Percentiles rank a stretch among this genome's conserved stretches.
These are phyloP conservation scores for Arctostaphylos glauca DNA, from an alignment of 148 eudicot species.

Conservation along the genomic window DNA sequence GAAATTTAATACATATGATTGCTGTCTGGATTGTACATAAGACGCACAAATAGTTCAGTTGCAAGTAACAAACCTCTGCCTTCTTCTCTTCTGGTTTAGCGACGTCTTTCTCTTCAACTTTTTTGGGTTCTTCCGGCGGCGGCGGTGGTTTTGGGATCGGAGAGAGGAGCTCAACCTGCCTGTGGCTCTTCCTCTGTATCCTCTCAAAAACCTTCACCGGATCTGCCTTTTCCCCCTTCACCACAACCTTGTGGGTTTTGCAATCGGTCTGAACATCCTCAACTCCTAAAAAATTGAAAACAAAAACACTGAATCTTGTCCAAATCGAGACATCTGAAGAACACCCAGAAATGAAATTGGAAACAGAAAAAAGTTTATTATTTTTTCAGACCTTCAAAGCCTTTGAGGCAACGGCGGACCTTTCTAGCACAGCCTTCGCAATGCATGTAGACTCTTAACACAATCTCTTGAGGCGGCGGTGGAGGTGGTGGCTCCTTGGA, in stretches of 20 bases:
- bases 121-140: slow-evolving; percentile 47
- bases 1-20: too few species aligned
- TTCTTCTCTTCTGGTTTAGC: slow-evolving; percentile 62
- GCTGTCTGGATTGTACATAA: too few species aligned
- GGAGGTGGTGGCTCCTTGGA: slow-evolving; percentile 37
- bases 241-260: slow-evolving; percentile 79
- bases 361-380: too few species aligned
- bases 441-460: slow-evolving; percentile 83
- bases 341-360: too few species aligned
- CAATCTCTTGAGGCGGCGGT: slow-evolving; percentile 71
- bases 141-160: slow-evolving; percentile 62
- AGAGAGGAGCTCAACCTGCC: slow-evolving; percentile 85
- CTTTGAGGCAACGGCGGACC: slow-evolving; percentile 72
- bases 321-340: not conserved
- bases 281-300: slow-evolving; percentile 44
- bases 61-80: slow-evolving; percentile 47
- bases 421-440: slow-evolving; percentile 95
- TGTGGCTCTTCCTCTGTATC: slow-evolving; percentile 77
- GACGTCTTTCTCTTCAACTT: slow-evolving; percentile 37
- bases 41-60: too few species aligned
- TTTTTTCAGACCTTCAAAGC: slow-evolving; percentile 50
- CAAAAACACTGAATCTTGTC: not conserved
- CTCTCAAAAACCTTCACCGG: slow-evolving; percentile 81
- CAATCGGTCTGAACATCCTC: slow-evolving; percentile 87
- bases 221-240: slow-evolving; percentile 93